These are phyloP conservation scores for Entophlyctis helioformis DNA, from an alignment of 192 early-diverging fungal species.

Conservation along the genomic window DNA sequence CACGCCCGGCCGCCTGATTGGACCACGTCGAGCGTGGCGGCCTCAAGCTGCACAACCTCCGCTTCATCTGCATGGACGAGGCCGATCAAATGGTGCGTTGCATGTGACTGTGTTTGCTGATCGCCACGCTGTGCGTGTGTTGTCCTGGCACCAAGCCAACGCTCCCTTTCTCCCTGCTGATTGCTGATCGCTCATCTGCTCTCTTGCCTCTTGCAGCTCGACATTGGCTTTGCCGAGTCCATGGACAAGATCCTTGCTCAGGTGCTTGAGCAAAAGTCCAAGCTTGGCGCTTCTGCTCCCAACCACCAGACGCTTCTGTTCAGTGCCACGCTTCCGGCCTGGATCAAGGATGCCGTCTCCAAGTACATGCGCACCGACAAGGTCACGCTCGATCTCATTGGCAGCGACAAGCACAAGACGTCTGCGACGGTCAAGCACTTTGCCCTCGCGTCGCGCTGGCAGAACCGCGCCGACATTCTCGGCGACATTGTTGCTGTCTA, in stretches of 20 bases:
- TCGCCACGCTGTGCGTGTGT: too few relatives aligned
- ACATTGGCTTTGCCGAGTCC: conserved; percentile 70
- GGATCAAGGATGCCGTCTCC: conserved; percentile 46
- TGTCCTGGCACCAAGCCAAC: neutral
- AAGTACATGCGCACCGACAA: conserved; percentile 45
- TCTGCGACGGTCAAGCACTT: conserved; percentile 77
- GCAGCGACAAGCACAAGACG: conserved; percentile 79
- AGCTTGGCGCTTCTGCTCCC: conserved; percentile 8
- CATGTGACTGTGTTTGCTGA: too few relatives aligned
- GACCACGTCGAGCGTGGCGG: conserved; percentile 72
- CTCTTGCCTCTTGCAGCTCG: conserved; percentile 17
- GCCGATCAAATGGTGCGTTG: conserved; percentile 68
- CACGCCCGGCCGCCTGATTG: conserved; percentile 87
- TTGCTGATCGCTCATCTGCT: neutral
- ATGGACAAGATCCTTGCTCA: conserved; percentile 68
- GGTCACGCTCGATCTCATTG: conserved; percentile 70
- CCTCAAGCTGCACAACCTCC: conserved; percentile 51
- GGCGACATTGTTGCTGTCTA: conserved; percentile 90
- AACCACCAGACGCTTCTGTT: conserved; percentile 65
- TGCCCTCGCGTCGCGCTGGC: conserved; percentile 77
- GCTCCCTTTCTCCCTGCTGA: neutral
- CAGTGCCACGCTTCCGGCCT: conserved; percentile 73
- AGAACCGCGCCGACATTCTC: conserved; percentile 79
- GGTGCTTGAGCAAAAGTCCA: conserved; percentile 66
- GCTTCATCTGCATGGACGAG: conserved; percentile 51